phyloP scores from a whole-genome alignment of 106 monocot genomes.

The Triglochin maritima region DNA sequence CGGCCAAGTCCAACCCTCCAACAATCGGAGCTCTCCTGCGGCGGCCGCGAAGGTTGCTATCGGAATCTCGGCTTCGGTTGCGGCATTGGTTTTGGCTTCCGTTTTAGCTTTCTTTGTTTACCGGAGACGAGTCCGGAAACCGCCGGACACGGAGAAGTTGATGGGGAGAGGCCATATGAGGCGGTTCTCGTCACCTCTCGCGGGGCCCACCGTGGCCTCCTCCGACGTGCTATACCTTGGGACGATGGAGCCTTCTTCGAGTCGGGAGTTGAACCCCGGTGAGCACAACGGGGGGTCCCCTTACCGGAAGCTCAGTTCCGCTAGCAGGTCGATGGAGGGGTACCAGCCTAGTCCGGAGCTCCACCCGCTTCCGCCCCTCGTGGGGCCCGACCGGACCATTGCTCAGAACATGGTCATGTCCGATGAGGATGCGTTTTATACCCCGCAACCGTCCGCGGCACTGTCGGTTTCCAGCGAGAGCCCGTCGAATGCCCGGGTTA shows the following conservation, averaged over 20 bases:
- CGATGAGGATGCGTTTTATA: conserved; percentile 26
- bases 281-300: conserved; percentile 14
- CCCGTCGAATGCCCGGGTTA: conserved; percentile 12
- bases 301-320: conserved; percentile 19
- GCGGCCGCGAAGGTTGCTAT: conserved; percentile 2
- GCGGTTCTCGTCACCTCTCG: not conserved
- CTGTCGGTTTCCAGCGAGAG: conserved; percentile 24
- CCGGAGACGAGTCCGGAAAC: conserved; percentile 1
- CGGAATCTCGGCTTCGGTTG: conserved; percentile 9
- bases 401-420: not conserved
- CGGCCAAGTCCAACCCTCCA: not conserved
- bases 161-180: not conserved
- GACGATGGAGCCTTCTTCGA: conserved; percentile 12
- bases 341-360: conserved; percentile 42
- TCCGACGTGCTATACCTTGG: conserved; percentile 22
- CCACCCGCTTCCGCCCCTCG: conserved; percentile 31
- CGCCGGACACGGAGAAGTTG: conserved; percentile 3
- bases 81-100: conserved; percentile 5
- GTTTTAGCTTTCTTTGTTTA: conserved; percentile 12
- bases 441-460: conserved; percentile 24
- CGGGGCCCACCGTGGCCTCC: not conserved
- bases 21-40: conserved; percentile 1
- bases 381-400: not conserved
- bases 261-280: not conserved
- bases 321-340: conserved; percentile 9